Percentiles rank a stretch among this genome's conserved stretches.
Evolutionary conservation across 257 asterid species (phyloP).

Genomic region (Echium plantagineum): DNA sequence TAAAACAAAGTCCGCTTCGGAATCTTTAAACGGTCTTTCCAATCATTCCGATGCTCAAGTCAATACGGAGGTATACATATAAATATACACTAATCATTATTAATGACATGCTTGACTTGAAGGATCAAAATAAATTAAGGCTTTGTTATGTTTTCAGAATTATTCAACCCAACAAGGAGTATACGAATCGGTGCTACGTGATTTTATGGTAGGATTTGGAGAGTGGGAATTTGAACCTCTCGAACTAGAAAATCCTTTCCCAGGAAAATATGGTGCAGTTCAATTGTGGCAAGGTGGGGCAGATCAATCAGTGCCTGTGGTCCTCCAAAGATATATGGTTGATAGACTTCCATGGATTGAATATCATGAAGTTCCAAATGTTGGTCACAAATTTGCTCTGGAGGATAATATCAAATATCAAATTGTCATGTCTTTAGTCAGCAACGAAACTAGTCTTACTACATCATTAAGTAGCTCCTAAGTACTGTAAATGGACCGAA

Average conservation of each 20-base stretch:
- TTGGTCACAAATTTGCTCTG: too few relatives aligned
- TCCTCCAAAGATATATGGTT: neutral
- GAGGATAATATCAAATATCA: neutral
- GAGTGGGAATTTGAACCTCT: slow-evolving; percentile 42
- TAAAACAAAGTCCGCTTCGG: too few relatives aligned
- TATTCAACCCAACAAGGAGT: slow-evolving; percentile 23
- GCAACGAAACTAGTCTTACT: too few relatives aligned
- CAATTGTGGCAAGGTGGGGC: slow-evolving; percentile 47
- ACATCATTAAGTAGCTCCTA: too few relatives aligned
- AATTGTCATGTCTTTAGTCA: neutral
- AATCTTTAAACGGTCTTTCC: too few relatives aligned
- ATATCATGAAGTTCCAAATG: neutral
- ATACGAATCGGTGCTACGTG: slow-evolving; percentile 36
- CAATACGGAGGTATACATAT: too few relatives aligned
- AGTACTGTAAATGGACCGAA: too few relatives aligned
- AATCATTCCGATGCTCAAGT: too few relatives aligned
- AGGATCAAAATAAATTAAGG: too few relatives aligned
- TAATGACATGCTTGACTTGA: too few relatives aligned
- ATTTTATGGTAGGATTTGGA: slow-evolving; percentile 41
- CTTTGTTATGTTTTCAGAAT: neutral
- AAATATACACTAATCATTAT: too few relatives aligned
- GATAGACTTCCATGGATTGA: neutral
- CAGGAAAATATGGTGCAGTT: slow-evolving; percentile 23
- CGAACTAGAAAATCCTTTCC: slow-evolving; percentile 30
- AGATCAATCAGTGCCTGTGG: slow-evolving; percentile 33